Conservation (phyloP, 192 early-diverging fungal species). For the Geosiphon pyriformis region DNA sequence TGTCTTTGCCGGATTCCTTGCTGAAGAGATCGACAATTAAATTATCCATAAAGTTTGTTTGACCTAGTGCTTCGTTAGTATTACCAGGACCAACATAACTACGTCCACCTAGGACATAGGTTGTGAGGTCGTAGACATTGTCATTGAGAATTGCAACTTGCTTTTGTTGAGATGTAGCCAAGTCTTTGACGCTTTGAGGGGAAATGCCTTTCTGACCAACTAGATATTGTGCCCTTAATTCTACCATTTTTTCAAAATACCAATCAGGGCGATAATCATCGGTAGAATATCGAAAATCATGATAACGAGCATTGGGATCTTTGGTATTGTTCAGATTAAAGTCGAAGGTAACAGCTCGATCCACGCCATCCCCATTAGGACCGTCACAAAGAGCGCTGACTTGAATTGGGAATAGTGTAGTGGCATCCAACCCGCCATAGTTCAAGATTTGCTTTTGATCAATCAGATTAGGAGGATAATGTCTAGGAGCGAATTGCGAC, state of each 20-base stretch:
- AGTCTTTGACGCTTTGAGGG: slow-evolving; percentile 49
- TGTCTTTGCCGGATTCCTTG: slow-evolving; percentile 57
- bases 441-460: slow-evolving; percentile 33
- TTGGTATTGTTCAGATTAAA: slow-evolving; percentile 41
- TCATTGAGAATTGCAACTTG: slow-evolving; percentile 64
- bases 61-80: slow-evolving; percentile 35
- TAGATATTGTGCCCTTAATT: slow-evolving; percentile 55
- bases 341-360: slow-evolving; percentile 42
- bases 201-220: slow-evolving; percentile 63
- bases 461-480: slow-evolving; percentile 43
- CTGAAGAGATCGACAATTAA: slow-evolving; percentile 59
- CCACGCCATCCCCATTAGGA: slow-evolving; percentile 45
- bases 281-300: slow-evolving; percentile 66
- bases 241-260: slow-evolving; percentile 54
- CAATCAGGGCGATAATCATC: slow-evolving; percentile 61
- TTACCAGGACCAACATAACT: slow-evolving; percentile 37
- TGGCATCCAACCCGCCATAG: slow-evolving; percentile 65
- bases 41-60: slow-evolving; percentile 54
- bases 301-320: slow-evolving; percentile 56
- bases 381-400: slow-evolving; percentile 51
- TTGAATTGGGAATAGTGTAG: slow-evolving; percentile 66
- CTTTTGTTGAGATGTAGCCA: slow-evolving; percentile 46
- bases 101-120: slow-evolving; percentile 55
- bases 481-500: slow-evolving; percentile 54
- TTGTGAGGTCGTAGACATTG: slow-evolving; percentile 68